Evolutionary conservation across 805 yeast genomes (phyloP).

Genomic region (Wickerhamiella slavikovae): DNA sequence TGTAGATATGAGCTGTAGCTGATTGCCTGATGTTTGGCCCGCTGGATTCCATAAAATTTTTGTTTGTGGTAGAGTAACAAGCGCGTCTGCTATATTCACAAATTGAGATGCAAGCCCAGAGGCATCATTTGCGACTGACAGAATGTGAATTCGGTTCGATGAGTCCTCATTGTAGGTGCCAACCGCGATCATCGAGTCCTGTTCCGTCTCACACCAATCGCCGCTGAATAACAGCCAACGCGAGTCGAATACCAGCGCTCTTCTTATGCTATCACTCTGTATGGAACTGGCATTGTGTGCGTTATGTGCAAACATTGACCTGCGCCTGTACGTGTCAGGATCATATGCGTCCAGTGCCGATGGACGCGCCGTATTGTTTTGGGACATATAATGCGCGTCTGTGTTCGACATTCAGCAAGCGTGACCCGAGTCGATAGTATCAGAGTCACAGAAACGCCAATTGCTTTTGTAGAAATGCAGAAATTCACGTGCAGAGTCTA

Average conservation of each 20-base stretch:
- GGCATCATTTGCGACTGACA: conserved; percentile 8
- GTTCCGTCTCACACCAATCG: conserved; percentile 28
- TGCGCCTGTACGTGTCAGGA: no score
- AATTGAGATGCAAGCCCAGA: conserved; percentile 1
- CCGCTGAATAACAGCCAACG: conserved; percentile 29
- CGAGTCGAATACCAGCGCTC: conserved; percentile 21
- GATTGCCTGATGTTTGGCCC: conserved; percentile 14
- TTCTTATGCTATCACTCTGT: no score
- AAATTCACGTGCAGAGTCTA: no score
- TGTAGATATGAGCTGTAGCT: conserved; percentile 35
- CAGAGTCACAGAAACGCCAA: no score
- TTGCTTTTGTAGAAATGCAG: no score
- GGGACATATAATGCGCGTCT: no score
- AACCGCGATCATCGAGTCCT: conserved; percentile 32
- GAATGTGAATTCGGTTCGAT: conserved; percentile 32
- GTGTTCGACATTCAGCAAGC: no score
- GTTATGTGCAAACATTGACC: no score
- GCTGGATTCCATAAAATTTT: conserved; percentile 53
- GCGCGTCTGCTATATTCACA: conserved; percentile 27
- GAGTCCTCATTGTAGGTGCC: conserved; percentile 67
- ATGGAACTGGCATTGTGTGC: no score
- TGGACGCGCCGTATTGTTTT: no score
- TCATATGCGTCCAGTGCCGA: no score
- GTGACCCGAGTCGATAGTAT: no score
- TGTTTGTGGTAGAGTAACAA: conserved; percentile 49